Evolutionary conservation across 2,329 filamentous ascomycete species (phyloP).

Genomic region (Fusarium burgessii): DNA sequence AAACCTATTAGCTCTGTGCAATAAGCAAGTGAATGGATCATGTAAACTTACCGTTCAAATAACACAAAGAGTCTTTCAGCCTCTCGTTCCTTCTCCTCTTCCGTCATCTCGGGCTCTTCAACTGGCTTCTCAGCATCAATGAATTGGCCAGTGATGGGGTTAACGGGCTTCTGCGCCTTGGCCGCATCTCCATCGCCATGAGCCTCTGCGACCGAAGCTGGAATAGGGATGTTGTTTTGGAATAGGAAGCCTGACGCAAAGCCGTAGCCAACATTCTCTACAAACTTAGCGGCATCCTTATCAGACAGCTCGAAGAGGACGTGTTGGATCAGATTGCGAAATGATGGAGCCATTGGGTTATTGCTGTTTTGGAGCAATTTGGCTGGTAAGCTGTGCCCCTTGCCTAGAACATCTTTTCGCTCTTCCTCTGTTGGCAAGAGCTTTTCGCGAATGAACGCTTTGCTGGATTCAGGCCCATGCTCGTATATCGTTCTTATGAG

Average conservation of each 20-base stretch:
- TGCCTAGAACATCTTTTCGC: slow-evolving; percentile 80
- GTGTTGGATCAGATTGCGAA: slow-evolving; percentile 80
- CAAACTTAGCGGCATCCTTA: slow-evolving; percentile 81
- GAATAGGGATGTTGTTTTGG: slow-evolving; percentile 83
- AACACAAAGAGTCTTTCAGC: slow-evolving; percentile 90
- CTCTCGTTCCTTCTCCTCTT: slow-evolving; percentile 92
- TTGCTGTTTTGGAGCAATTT: slow-evolving; percentile 82
- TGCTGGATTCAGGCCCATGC: slow-evolving; percentile 70
- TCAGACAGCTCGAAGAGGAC: slow-evolving; percentile 90
- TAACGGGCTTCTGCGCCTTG: slow-evolving; percentile 64
- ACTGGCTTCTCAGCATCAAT: slow-evolving; percentile 73
- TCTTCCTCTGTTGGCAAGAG: slow-evolving; percentile 84
- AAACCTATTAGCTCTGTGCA: slow-evolving; percentile 29
- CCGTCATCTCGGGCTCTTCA: slow-evolving; percentile 79
- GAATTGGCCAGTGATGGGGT: slow-evolving; percentile 89
- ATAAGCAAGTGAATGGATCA: not conserved
- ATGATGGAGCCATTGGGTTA: slow-evolving; percentile 75
- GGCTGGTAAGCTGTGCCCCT: slow-evolving; percentile 78
- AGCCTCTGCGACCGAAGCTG: slow-evolving; percentile 70
- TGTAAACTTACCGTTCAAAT: slow-evolving; percentile 77
- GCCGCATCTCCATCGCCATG: slow-evolving; percentile 48
- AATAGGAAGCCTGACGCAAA: slow-evolving; percentile 92
- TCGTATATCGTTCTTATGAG: slow-evolving; percentile 79
- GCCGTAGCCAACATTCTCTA: slow-evolving; percentile 93
- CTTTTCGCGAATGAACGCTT: slow-evolving; percentile 70